Evolutionary conservation across 176 grass and related monocot species (phyloP).

Genomic region (Oropetium thomaeum): DNA sequence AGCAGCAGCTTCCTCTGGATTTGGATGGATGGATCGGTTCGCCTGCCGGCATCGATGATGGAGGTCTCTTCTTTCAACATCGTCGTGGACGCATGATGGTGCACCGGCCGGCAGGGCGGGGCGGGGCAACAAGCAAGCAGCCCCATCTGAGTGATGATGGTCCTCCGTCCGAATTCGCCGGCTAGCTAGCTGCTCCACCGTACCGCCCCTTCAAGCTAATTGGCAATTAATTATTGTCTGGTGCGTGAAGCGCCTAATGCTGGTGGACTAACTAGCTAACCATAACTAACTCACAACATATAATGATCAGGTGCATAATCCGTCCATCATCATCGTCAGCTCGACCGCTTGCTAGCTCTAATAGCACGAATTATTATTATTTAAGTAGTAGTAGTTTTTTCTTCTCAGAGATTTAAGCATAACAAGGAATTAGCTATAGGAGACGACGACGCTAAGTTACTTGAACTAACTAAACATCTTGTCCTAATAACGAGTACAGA

Average conservation of each 20-base stretch:
- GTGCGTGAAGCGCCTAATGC: neutral
- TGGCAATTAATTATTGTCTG: neutral
- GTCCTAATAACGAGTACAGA: no score
- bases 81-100: slow-evolving; percentile 23
- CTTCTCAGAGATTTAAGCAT: no score
- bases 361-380: no score
- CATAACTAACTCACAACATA: slow-evolving; percentile 15
- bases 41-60: slow-evolving; percentile 7
- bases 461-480: no score
- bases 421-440: no score
- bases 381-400: no score
- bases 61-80: slow-evolving; percentile 14
- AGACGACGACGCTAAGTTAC: no score
- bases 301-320: neutral
- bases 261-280: neutral
- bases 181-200: slow-evolving; percentile 5
- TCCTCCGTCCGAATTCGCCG: neutral
- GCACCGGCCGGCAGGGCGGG: slow-evolving; percentile 18
- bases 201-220: slow-evolving; percentile 39
- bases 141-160: neutral
- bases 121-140: no score
- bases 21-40: neutral
- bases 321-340: no score
- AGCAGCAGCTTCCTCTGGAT: neutral
- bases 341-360: no score